A percentile compares a stretch with the other conserved stretches of the same genome.
phyloP scores from a whole-genome alignment of 2,329 filamentous ascomycete species.

The Samsoniella hepiali region DNA sequence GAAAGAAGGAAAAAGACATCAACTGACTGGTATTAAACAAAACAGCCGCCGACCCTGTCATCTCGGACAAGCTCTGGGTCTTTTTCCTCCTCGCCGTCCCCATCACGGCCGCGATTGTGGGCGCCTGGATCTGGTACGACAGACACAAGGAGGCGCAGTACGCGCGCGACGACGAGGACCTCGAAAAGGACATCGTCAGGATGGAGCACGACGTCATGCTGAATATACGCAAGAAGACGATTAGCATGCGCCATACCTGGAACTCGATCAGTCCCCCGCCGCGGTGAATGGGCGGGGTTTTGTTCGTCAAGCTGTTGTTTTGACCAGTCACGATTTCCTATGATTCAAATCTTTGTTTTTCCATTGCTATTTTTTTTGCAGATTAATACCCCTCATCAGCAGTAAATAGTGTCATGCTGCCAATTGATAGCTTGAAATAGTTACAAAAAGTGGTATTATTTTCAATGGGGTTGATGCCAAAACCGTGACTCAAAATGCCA shows the following conservation, averaged over 20 bases:
- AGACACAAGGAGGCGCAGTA: slow-evolving; percentile 47
- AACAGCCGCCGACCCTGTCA: slow-evolving; percentile 36
- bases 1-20: not conserved
- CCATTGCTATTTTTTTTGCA: not conserved
- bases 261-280: slow-evolving; percentile 38
- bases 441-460: slow-evolving; percentile 7
- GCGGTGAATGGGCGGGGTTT: slow-evolving; percentile 7
- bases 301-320: too few species aligned
- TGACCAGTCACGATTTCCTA: not conserved
- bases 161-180: slow-evolving; percentile 46
- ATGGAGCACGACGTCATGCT: slow-evolving; percentile 58
- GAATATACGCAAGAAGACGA: slow-evolving; percentile 53
- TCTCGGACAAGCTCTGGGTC: slow-evolving; percentile 56
- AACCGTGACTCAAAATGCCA: not conserved
- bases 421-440: not conserved
- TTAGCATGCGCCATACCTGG: slow-evolving; percentile 56
- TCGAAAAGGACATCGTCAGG: slow-evolving; percentile 52
- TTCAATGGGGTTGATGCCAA: not conserved
- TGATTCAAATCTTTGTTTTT: not conserved
- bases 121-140: slow-evolving; percentile 54
- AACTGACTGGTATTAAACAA: not conserved
- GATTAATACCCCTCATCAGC: not conserved
- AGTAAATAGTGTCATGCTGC: not conserved
- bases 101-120: slow-evolving; percentile 53
- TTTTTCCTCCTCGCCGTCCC: slow-evolving; percentile 62